A percentile compares a stretch with the other conserved stretches of the same genome.
Conservation (phyloP, 495 filamentous ascomycete genomes). For the Podospora australis region DNA sequence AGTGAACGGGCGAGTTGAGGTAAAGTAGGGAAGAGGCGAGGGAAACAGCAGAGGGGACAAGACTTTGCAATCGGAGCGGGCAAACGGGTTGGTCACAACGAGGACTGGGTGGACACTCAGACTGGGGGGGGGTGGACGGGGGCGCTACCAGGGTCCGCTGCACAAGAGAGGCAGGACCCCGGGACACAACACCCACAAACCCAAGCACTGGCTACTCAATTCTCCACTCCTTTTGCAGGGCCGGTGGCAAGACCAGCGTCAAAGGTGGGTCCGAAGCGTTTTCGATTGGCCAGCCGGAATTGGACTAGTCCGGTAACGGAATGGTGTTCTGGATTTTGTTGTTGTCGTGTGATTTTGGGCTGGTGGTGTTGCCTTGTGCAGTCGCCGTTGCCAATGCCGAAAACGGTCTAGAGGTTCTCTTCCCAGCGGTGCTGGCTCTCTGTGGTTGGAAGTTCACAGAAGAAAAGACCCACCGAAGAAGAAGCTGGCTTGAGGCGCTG, state of each 20-base stretch:
- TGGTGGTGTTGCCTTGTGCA: conserved; percentile 19
- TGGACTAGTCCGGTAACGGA: conserved; percentile 11
- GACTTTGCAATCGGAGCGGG: conserved; percentile 29
- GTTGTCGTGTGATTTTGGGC: conserved; percentile 34
- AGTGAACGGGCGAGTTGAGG: conserved; percentile 19
- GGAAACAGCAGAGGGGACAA: conserved; percentile 32
- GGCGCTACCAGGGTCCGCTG: conserved; percentile 32
- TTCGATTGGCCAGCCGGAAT: conserved; percentile 19
- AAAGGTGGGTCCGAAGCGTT: conserved; percentile 11
- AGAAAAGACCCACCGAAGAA: background rate
- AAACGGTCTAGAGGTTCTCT: conserved; percentile 24
- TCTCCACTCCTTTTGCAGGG: conserved; percentile 24
- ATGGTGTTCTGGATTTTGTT: conserved; percentile 16
- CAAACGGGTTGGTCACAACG: conserved; percentile 32
- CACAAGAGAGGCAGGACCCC: conserved; percentile 35
- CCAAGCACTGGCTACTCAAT: conserved; percentile 24
- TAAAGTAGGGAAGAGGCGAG: conserved; percentile 30
- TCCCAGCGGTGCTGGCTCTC: too few relatives aligned
- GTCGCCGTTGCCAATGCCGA: conserved; percentile 25
- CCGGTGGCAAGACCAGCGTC: conserved; percentile 28
- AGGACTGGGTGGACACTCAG: conserved; percentile 14
- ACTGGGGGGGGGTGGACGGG: conserved; percentile 20
- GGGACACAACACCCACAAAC: conserved; percentile 18
- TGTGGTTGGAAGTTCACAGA: conserved; percentile 11
- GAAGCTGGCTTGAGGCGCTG: conserved; percentile 12